Percentiles rank a stretch among this genome's conserved stretches.
phyloP scores from a whole-genome alignment of 108 stramenopile species.

The Fragilariopsis cylindrus region DNA sequence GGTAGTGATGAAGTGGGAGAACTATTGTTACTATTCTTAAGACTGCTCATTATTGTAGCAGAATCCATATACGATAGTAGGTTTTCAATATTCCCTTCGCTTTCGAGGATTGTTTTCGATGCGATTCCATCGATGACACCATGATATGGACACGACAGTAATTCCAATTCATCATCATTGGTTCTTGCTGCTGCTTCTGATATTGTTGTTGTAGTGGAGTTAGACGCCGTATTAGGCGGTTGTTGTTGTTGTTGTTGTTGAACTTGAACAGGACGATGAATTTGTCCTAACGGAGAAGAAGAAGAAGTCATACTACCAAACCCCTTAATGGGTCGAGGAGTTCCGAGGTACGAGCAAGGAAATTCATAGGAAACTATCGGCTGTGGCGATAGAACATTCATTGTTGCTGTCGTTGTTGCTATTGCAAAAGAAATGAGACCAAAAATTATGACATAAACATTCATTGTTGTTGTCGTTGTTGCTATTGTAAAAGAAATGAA shows the following conservation, averaged over 20 bases:
- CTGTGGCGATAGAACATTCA: neutral
- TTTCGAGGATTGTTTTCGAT: slow-evolving; percentile 5
- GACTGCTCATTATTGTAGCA: neutral
- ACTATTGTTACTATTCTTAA: too few species aligned
- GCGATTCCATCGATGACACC: slow-evolving; percentile 6
- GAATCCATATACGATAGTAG: neutral
- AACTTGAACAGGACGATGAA: neutral
- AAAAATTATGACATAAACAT: too few species aligned
- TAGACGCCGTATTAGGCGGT: neutral
- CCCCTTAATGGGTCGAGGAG: neutral
- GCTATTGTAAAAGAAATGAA: too few species aligned
- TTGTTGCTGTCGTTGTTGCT: neutral
- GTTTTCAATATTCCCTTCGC: neutral
- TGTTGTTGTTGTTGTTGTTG: neutral
- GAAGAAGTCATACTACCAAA: neutral
- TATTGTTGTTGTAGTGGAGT: neutral
- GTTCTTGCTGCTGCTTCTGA: neutral
- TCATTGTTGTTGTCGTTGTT: too few species aligned
- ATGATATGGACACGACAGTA: neutral
- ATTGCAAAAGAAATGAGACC: neutral
- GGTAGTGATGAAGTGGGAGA: neutral
- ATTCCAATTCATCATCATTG: neutral
- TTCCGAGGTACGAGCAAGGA: slow-evolving; percentile 14
- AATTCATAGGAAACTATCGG: slow-evolving; percentile 7
- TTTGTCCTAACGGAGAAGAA: neutral